phyloP scores from a whole-genome alignment of 2,329 filamentous ascomycete genomes.

The Xylaria sp. region DNA sequence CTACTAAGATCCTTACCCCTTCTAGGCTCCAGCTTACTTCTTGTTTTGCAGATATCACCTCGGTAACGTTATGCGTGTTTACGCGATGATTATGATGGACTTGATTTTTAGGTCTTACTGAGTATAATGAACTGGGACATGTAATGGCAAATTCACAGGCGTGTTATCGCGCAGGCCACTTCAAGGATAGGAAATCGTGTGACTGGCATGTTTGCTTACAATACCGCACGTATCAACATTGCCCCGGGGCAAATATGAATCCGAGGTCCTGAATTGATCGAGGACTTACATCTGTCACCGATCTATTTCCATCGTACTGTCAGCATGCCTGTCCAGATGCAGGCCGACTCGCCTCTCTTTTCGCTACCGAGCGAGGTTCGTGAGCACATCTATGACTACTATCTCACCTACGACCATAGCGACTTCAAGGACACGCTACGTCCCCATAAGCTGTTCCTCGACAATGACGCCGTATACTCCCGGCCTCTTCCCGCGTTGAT shows the following conservation, averaged over 20 bases:
- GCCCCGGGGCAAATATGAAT: neutral
- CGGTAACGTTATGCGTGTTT: neutral
- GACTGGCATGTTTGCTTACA: neutral
- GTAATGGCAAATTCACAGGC: neutral
- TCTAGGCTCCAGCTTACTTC: neutral
- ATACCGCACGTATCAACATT: neutral
- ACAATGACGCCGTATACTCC: constrained; percentile 24
- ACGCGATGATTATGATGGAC: neutral
- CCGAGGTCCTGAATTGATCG: neutral
- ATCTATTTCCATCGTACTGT: neutral
- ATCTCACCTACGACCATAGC: constrained; percentile 39
- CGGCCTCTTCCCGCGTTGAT: constrained; percentile 41
- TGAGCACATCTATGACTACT: constrained; percentile 44
- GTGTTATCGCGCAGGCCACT: neutral
- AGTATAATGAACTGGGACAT: too few species aligned
- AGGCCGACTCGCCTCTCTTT: constrained; percentile 36
- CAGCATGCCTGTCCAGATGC: neutral
- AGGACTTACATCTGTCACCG: neutral
- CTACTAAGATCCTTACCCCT: neutral
- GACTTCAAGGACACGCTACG: constrained; percentile 44
- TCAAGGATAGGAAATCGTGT: neutral
- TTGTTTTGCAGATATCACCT: neutral
- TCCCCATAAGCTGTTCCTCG: constrained; percentile 39
- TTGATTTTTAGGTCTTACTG: neutral
- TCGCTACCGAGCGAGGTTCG: constrained; percentile 42